A percentile compares a stretch with the other conserved stretches of the same genome.
These are phyloP conservation scores for Xylaria sp. DNA, from an alignment of 2,329 filamentous ascomycete genomes.

Conservation along the genomic window DNA sequence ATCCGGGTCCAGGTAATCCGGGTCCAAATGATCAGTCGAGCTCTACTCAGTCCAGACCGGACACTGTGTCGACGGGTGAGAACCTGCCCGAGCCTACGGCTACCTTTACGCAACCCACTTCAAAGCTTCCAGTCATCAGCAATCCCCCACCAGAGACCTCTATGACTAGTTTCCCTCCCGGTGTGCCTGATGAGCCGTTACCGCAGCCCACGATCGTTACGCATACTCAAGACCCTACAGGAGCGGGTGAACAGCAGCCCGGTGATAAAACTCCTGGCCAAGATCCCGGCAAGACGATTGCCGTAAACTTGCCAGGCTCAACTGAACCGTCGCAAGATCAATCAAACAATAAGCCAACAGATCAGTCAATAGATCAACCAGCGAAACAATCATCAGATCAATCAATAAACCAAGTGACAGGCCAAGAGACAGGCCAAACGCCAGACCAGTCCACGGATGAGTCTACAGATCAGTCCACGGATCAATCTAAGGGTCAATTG, in stretches of 20 bases:
- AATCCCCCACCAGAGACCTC: neutral
- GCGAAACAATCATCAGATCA: neutral
- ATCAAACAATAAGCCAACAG: neutral
- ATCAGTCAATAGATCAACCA: neutral
- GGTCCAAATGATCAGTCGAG: neutral
- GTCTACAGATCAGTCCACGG: neutral
- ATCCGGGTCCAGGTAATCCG: neutral
- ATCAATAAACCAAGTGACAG: neutral
- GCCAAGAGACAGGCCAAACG: neutral
- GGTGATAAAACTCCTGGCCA: neutral
- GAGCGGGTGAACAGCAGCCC: neutral
- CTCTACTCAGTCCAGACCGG: conserved; percentile 1
- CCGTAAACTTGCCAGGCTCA: neutral
- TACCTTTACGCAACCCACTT: neutral
- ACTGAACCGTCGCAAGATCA: neutral
- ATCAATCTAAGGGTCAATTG: neutral
- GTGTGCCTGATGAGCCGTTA: neutral
- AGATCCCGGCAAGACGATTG: neutral
- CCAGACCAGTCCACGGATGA: neutral
- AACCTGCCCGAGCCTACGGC: neutral
- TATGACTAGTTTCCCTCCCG: too few relatives aligned
- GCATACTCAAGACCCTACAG: neutral
- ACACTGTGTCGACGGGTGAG: neutral
- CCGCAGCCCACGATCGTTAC: neutral
- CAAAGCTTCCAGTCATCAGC: neutral